Base-by-base conservation (phyloP, 164 flowering plant species). In the Euptelea pleiosperma region DNA sequence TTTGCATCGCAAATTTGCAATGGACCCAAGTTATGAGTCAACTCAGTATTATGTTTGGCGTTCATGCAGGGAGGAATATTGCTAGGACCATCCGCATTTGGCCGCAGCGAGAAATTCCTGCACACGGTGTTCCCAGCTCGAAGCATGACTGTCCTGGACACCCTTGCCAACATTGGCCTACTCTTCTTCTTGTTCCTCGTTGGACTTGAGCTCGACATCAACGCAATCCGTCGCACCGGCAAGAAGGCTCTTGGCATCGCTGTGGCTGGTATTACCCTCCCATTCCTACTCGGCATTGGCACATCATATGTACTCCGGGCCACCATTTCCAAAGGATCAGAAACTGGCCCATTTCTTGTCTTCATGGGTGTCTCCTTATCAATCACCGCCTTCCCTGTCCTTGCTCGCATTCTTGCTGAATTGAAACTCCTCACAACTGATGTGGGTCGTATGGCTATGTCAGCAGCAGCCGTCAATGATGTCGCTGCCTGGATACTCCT, bases 291-390 rank as follows among this genome's bases (percentile, higher is more conserved):
- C 7, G 75, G 75, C 54, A 60, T 67, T 10, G 75, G 68, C 26
- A 53, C 62, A 16, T 67, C 75, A 15, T 44, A 52, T 14, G 62
- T 67, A n/a, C 68, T 71, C n/a, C 61, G 58, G 2, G 0, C 16
- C 11, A 67, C 72, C 29, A 41, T 71, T 35, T 57, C 67, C 51
- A 42, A 63, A 24, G 72, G 65, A 7, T 69, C 56, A 11, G 3
- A 0, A 9, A 10, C 10, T 0, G 71, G n/a, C 1, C 65, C 71
- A 6, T 71, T 71, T 61, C 71, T 71, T 2, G 68, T 71, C 18
- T 71, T 71, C 68, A 71, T 71, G 68, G 75, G 72, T 34, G 75
- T 71, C 47, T 47, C 75, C 10, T 61, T 71, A 29, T 71, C 75
- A 44, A 67, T 71, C 55, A 71, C 75, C 8, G 75, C 75, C 4